Evolutionary conservation across 345 rosid genomes (phyloP).

Genomic region (Tarenaya hassleriana): DNA sequence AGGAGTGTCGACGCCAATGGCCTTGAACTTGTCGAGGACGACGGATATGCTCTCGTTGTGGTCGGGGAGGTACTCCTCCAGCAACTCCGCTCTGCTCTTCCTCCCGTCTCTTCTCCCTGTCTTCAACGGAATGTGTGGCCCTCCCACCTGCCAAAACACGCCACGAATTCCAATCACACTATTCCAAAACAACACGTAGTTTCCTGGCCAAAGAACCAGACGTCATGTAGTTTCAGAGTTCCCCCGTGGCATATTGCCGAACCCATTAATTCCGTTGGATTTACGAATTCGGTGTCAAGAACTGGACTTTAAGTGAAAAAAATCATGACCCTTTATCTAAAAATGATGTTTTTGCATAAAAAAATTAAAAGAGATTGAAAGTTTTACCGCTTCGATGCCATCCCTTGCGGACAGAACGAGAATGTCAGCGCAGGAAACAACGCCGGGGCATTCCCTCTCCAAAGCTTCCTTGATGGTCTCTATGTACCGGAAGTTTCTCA

Average conservation of each 20-base stretch:
- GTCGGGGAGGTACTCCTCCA: slow-evolving; percentile 80
- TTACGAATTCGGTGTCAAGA: background rate
- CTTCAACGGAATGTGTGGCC: slow-evolving; percentile 78
- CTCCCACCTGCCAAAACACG: slow-evolving; percentile 58
- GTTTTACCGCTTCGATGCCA: slow-evolving; percentile 66
- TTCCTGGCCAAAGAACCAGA: background rate
- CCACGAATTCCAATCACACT: background rate
- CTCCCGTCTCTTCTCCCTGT: slow-evolving; percentile 94
- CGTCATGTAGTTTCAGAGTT: background rate
- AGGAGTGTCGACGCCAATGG: slow-evolving; percentile 76
- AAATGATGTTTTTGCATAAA: background rate
- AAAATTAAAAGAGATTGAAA: background rate
- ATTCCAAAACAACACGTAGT: slow-evolving; percentile 10
- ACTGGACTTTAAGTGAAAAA: background rate
- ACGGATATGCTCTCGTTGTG: slow-evolving; percentile 87
- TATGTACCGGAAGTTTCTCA: slow-evolving; percentile 93
- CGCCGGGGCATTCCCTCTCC: slow-evolving; percentile 92
- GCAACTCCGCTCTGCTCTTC: slow-evolving; percentile 69
- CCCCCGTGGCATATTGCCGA: too few relatives aligned
- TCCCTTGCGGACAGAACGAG: slow-evolving; percentile 87
- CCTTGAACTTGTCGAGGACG: slow-evolving; percentile 69
- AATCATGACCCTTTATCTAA: background rate
- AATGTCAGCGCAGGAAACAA: slow-evolving; percentile 84
- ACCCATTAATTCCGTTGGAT: too few relatives aligned
- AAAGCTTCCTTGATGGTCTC: slow-evolving; percentile 88